phyloP scores from a whole-genome alignment of 192 early-diverging fungal genomes.

The Umbelopsis sp. region DNA sequence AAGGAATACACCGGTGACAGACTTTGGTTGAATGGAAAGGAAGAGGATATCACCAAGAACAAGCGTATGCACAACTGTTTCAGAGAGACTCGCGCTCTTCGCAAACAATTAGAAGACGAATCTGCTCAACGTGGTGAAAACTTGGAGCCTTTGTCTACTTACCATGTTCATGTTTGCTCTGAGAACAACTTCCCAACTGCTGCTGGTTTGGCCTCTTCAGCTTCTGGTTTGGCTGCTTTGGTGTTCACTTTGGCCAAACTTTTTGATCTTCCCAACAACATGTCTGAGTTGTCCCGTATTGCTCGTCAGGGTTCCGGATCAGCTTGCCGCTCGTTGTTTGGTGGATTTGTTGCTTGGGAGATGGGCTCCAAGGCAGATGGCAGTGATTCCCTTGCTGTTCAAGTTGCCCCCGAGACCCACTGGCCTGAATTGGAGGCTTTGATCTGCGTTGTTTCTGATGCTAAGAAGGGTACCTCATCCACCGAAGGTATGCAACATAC shows the following conservation, averaged over 20 bases:
- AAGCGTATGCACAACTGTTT: constrained; percentile 88
- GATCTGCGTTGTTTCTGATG: constrained; percentile 92
- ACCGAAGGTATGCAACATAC: constrained; percentile 98
- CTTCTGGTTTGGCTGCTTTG: constrained; percentile 93
- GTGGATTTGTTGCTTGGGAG: constrained; percentile 98
- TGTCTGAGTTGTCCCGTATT: constrained; percentile 82
- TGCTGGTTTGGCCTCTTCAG: constrained; percentile 96
- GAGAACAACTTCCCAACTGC: constrained; percentile 99
- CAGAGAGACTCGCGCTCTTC: constrained; percentile 71
- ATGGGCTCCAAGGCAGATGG: constrained; percentile 85
- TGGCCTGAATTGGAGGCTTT: constrained; percentile 97
- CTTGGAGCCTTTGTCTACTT: constrained; percentile 61
- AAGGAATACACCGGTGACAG: constrained; percentile 67
- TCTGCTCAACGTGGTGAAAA: constrained; percentile 35
- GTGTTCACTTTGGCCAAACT: constrained; percentile 80
- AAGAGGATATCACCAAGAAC: constrained; percentile 79
- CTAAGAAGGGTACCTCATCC: constrained; percentile 87
- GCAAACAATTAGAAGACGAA: constrained; percentile 67
- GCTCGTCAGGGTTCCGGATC: constrained; percentile 97
- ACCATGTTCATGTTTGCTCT: constrained; percentile 87
- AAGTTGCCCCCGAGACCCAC: constrained; percentile 86
- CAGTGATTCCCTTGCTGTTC: constrained; percentile 85
- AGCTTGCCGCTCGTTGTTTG: constrained; percentile 95
- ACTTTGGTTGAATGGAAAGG: constrained; percentile 95
- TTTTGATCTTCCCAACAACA: constrained; percentile 70